Conservation (phyloP, 225 moss, liverwort and hornwort genomes). For the Marchantia paleacea region DNA sequence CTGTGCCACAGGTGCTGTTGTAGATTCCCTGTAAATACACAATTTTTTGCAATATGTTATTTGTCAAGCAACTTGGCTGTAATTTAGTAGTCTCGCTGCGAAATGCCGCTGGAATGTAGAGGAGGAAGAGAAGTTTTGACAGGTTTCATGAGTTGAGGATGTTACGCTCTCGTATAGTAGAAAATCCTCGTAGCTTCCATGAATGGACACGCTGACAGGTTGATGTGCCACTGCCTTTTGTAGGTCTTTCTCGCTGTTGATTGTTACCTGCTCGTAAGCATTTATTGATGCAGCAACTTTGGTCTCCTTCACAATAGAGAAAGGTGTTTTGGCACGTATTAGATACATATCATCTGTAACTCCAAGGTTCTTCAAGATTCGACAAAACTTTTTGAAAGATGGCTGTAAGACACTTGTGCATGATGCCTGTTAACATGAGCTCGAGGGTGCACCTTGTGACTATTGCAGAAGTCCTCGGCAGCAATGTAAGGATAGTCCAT, state of each 20-base stretch:
- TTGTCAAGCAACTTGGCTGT: no score
- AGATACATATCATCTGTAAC: no score
- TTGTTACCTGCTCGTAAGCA: constrained; percentile 51
- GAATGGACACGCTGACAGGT: not conserved
- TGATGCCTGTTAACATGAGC: no score
- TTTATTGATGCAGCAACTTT: constrained; percentile 47
- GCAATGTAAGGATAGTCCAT: constrained; percentile 4
- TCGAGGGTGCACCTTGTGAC: not conserved
- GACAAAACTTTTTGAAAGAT: no score
- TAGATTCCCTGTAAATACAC: no score
- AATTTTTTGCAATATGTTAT: no score
- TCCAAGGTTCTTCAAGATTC: no score
- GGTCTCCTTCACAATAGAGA: constrained; percentile 32
- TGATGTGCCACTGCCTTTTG: not conserved
- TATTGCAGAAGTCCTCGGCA: not conserved
- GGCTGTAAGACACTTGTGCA: no score
- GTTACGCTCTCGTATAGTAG: not conserved
- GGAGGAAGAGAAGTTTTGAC: no score
- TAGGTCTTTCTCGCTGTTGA: not conserved
- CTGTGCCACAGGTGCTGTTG: constrained; percentile 13
- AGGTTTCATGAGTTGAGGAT: not conserved
- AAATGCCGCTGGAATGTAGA: no score
- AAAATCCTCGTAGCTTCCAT: not conserved
- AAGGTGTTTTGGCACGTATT: no score
- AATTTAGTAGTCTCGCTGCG: no score